Percentiles rank a stretch among this genome's conserved stretches.
Conservation (phyloP, 202 grass and related monocot species). For the Hordeum pubiflorum region DNA sequence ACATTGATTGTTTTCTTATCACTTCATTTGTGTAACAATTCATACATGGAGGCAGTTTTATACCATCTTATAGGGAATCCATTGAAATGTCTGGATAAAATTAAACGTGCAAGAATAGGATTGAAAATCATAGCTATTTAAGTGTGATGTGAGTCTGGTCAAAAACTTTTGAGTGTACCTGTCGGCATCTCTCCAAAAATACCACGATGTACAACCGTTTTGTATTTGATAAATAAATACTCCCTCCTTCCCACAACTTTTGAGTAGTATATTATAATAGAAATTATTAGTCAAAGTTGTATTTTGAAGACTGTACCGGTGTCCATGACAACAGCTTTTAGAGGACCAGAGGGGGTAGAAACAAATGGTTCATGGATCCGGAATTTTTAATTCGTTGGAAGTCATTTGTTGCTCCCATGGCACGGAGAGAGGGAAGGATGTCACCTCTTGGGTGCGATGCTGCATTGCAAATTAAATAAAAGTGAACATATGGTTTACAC, state of each 20-base stretch:
- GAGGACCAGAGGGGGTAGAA: neutral
- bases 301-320: neutral
- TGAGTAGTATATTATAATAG: neutral
- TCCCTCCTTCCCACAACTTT: too few species aligned
- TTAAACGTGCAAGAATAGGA: neutral
- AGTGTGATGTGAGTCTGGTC: neutral
- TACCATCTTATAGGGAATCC: neutral
- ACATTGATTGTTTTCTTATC: neutral
- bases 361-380: neutral
- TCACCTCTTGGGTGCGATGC: conserved; percentile 6
- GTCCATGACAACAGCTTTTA: neutral
- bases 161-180: neutral
- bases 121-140: neutral
- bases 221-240: neutral
- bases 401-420: neutral
- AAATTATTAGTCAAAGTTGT: neutral
- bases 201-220: neutral
- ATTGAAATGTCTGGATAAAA: neutral
- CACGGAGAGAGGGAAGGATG: neutral
- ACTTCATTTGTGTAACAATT: neutral
- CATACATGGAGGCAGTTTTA: neutral
- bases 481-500: neutral
- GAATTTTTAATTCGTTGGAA: neutral
- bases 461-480: conserved; percentile 8
- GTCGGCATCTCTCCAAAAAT: neutral